Evolutionary conservation across 1,139 yeast species (phyloP).

Genomic region (Dujonia santamariae): DNA sequence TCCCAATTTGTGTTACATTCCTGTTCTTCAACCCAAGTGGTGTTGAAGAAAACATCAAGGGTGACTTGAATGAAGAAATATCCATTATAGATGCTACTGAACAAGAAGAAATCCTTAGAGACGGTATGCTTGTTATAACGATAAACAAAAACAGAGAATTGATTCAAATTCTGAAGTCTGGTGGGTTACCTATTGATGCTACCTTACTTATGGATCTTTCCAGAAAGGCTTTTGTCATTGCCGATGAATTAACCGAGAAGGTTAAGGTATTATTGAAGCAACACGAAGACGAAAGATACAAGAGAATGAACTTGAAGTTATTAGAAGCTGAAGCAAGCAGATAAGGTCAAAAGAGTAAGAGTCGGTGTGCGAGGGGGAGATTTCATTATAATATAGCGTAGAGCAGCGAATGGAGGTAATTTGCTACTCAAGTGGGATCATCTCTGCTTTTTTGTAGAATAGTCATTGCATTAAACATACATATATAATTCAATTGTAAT

Average conservation of each 20-base stretch:
- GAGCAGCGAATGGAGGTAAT: no score
- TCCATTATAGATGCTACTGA: constrained; percentile 73
- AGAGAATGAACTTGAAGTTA: constrained; percentile 25
- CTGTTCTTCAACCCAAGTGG: constrained; percentile 72
- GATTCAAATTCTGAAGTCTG: constrained; percentile 86
- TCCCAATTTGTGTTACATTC: constrained; percentile 89
- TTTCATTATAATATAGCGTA: no score
- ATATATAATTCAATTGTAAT: no score
- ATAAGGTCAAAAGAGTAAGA: no score
- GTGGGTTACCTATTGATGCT: constrained; percentile 86
- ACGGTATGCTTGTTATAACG: constrained; percentile 81
- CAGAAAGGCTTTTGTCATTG: constrained; percentile 61
- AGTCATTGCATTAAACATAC: no score
- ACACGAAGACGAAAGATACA: constrained; percentile 45
- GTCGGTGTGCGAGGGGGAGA: no score
- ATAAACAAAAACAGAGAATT: constrained; percentile 86
- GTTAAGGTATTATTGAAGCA: constrained; percentile 55
- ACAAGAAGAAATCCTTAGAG: constrained; percentile 73
- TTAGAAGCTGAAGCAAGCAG: constrained; percentile 37
- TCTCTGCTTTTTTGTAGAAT: no score
- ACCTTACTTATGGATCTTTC: constrained; percentile 65
- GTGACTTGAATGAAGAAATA: constrained; percentile 56
- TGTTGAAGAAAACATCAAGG: constrained; percentile 66
- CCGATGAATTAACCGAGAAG: constrained; percentile 60
- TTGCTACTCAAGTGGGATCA: no score